A percentile compares a stretch with the other conserved stretches of the same genome.
Evolutionary conservation across 208 protist species (phyloP).

Genomic region (Balamuthia mandrillaris): DNA sequence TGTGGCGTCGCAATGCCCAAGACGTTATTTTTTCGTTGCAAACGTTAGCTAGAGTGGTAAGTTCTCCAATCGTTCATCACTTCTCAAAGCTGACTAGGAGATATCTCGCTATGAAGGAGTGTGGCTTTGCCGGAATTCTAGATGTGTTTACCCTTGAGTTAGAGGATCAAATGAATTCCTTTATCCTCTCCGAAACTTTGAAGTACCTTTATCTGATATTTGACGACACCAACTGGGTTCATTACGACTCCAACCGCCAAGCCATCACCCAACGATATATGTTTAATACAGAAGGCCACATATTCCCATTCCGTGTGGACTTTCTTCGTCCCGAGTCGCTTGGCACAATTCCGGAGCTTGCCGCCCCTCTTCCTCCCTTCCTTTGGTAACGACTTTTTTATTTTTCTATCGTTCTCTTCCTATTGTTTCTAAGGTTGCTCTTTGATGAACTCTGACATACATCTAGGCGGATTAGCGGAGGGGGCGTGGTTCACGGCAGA

Average conservation of each 20-base stretch:
- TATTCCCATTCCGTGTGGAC: neutral
- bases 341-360: too few relatives aligned
- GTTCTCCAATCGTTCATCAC: neutral
- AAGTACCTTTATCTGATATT: constrained; percentile 94
- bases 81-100: neutral
- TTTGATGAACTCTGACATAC: too few relatives aligned
- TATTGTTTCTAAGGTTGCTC: too few relatives aligned
- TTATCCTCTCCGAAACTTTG: constrained; percentile 89
- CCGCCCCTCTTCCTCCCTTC: too few relatives aligned
- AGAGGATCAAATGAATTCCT: constrained; percentile 86
- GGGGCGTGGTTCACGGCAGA: too few relatives aligned
- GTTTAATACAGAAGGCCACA: constrained; percentile 70
- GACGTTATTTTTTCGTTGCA: constrained; percentile 40
- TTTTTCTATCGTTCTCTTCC: too few relatives aligned
- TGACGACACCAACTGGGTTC: constrained; percentile 57
- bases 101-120: neutral
- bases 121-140: constrained; percentile 61
- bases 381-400: too few relatives aligned
- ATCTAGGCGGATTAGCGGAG: too few relatives aligned
- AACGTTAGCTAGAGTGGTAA: constrained; percentile 15
- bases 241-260: neutral
- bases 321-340: too few relatives aligned
- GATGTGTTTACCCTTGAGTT: constrained; percentile 69
- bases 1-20: constrained; percentile 36
- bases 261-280: constrained; percentile 31